Conservation (phyloP, 441 rosid species). For the Corymbia citriodora region DNA sequence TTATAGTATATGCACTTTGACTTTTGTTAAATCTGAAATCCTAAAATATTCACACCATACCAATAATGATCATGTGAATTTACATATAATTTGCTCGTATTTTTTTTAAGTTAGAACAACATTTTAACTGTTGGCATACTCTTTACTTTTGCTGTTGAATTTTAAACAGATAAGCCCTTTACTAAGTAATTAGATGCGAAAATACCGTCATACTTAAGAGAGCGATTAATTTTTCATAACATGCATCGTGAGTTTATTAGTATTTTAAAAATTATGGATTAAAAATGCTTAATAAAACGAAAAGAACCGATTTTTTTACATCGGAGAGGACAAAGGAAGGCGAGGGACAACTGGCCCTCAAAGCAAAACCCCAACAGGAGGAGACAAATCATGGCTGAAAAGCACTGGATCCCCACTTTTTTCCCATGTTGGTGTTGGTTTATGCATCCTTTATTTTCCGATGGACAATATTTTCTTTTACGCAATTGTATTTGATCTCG, state of each 20-base stretch:
- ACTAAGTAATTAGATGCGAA: neutral
- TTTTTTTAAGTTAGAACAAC: accelerated
- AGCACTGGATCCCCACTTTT: too few relatives aligned
- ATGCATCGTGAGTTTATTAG: neutral
- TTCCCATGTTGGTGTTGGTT: too few relatives aligned
- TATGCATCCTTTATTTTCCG: too few relatives aligned
- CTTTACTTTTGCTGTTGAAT: neutral
- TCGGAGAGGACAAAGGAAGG: neutral
- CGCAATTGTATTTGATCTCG: too few relatives aligned
- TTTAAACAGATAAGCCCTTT: neutral
- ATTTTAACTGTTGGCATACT: accelerated
- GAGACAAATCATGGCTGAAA: too few relatives aligned
- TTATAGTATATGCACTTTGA: neutral
- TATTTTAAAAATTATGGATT: neutral
- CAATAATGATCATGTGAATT: neutral
- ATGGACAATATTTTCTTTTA: too few relatives aligned
- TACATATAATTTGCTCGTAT: neutral
- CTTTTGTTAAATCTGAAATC: accelerated
- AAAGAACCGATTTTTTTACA: neutral
- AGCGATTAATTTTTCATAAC: neutral
- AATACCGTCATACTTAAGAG: neutral
- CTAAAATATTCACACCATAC: neutral
- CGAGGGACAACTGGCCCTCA: neutral
- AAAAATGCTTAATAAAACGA: neutral
- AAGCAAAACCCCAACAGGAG: neutral